Conservation (phyloP, 2,329 filamentous ascomycete species). For the Arthrobotrys conoides region DNA sequence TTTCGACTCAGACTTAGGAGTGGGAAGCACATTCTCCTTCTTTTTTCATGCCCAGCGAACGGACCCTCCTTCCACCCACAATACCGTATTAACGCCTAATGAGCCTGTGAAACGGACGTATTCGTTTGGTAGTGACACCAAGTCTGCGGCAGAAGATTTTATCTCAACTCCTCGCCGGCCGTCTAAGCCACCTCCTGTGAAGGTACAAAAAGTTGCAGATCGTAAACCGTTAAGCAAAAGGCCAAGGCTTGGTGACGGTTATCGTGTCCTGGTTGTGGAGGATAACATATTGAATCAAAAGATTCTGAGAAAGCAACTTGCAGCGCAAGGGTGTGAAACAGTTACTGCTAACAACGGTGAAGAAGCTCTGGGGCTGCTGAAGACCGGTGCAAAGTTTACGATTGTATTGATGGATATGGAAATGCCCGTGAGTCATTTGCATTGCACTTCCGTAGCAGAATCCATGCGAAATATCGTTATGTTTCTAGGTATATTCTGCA, state of each 20-base stretch:
- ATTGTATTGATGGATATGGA: conserved; percentile 85
- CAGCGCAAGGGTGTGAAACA: conserved; percentile 74
- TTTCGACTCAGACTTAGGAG: conserved; percentile 76
- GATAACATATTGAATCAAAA: conserved; percentile 79
- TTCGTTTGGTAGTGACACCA: conserved; percentile 42
- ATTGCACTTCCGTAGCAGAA: not conserved
- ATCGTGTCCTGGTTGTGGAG: conserved; percentile 75
- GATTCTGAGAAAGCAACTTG: conserved; percentile 75
- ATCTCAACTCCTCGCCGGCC: conserved; percentile 22
- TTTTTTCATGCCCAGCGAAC: conserved; percentile 75
- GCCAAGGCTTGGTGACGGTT: conserved; percentile 62
- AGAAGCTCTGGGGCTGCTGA: conserved; percentile 72
- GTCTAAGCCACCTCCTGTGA: conserved; percentile 44
- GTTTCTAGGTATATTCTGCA: not conserved
- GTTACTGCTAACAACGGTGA: conserved; percentile 77
- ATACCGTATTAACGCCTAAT: not conserved
- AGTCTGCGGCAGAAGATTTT: conserved; percentile 22
- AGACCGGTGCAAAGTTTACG: conserved; percentile 40
- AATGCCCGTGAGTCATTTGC: conserved; percentile 74
- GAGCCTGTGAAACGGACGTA: conserved; percentile 37
- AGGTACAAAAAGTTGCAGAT: conserved; percentile 11
- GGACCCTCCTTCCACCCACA: conserved; percentile 64
- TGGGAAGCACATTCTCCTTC: conserved; percentile 82
- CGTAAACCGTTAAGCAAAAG: conserved; percentile 11
- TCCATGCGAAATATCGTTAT: not conserved